Base-by-base conservation (phyloP, 176 grass and related monocot species). In the Musa troglodytarum region DNA sequence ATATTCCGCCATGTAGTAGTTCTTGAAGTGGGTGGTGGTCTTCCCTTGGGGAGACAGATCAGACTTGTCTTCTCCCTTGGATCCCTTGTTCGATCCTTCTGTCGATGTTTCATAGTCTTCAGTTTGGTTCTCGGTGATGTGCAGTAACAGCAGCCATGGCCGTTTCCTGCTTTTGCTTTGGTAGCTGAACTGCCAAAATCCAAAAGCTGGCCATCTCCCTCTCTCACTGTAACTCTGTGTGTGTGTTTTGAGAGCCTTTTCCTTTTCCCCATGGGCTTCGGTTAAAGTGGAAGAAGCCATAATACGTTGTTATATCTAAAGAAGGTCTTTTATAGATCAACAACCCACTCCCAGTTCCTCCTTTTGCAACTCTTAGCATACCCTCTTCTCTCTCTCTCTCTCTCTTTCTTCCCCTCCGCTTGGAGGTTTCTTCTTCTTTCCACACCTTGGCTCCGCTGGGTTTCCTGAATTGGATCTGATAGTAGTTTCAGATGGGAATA, bases 251-350 rank as follows among this genome's bases (percentile, higher is more conserved):
- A 53, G 79, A 71, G 82, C 74, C 87, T 85, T 91, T 91, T 76
- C 64, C 77, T 82, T 84, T 80, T 80, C 73, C 71, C 80, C 67
- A 78, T 78, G 24, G 63, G 50, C 90, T 89, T 89, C 82, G 69
- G 84, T 89, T 91, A 85, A 91, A 81, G 71, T 86, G 83, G 87
- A 82, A 81, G 87, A 88, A 92, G 86, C 71, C 79, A 81, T 91
- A 83, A 76, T 78, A 85, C 64, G 82, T 82, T 88, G 73, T 25
- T 20, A 63, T 75, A 10, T 29, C 12, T 22, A 66, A 28, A 76
- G 68, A 81, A 74, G 71, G 14, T 71, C 88, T 90, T 49, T 53
- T 73, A 75, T 80, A 75, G 23, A 81, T 81, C 68, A 81, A 87
- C 64, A 77, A 77, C 75, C 73, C 78, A 19, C 52, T 51, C 56